Evolutionary conservation across 23 red algal species (phyloP).

Genomic region (Agarophyton chilense): DNA sequence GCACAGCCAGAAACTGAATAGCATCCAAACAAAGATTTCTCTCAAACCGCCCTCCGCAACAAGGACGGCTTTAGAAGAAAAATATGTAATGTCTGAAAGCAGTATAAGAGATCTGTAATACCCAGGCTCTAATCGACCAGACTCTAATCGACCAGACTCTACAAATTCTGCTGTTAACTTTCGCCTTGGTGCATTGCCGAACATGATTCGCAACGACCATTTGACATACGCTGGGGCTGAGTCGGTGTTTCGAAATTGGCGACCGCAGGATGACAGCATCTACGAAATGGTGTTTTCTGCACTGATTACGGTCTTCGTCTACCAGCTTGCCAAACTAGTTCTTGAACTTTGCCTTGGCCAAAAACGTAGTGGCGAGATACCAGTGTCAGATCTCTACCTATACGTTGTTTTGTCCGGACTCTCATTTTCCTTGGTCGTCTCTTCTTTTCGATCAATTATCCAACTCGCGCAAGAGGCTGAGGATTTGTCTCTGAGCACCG

Average conservation of each 20-base stretch:
- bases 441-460: background rate
- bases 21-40: background rate
- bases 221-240: background rate
- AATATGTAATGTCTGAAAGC: background rate
- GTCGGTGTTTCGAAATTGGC: conserved; percentile 11
- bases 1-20: background rate
- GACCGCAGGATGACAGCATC: background rate
- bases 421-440: background rate
- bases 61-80: background rate
- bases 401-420: conserved; percentile 6
- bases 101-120: background rate
- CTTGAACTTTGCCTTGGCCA: conserved; percentile 6
- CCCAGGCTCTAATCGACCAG: background rate
- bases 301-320: conserved; percentile 11
- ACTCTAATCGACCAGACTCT: background rate
- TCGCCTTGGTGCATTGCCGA: background rate
- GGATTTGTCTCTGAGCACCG: background rate
- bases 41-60: background rate
- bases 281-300: background rate
- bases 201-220: conserved; percentile 6
- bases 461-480: background rate
- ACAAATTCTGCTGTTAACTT: background rate
- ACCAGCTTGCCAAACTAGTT: conserved; percentile 8
- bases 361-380: conserved; percentile 9
- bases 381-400: background rate